These are phyloP conservation scores for Aspergillus awamori DNA, from an alignment of 2,329 filamentous ascomycete species.

Conservation along the genomic window DNA sequence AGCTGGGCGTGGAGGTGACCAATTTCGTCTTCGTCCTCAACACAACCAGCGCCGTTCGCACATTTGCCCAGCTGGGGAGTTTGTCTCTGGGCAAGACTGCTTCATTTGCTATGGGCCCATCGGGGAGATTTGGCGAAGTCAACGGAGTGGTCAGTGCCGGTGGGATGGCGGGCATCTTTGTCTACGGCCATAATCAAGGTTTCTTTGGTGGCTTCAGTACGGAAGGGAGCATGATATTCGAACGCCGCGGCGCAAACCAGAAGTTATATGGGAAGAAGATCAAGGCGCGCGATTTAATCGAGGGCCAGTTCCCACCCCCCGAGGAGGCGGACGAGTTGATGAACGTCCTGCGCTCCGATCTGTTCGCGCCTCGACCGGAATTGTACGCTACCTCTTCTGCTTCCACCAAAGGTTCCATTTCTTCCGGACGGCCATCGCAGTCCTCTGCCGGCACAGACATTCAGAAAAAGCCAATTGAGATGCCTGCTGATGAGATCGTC, in stretches of 20 bases:
- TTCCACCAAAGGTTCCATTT: neutral
- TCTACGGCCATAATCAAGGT: constrained; percentile 95
- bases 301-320: constrained; percentile 75
- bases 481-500: constrained; percentile 56
- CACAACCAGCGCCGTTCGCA: constrained; percentile 80
- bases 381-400: neutral
- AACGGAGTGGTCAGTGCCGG: constrained; percentile 85
- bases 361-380: neutral
- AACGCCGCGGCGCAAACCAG: constrained; percentile 90
- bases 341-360: constrained; percentile 75
- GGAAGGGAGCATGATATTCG: constrained; percentile 86
- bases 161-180: constrained; percentile 85
- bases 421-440: neutral
- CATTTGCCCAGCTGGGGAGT: constrained; percentile 85
- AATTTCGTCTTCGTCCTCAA: constrained; percentile 96
- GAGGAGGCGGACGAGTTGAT: constrained; percentile 79
- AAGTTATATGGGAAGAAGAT: constrained; percentile 84
- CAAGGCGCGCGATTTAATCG: constrained; percentile 77
- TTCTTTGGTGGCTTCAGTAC: constrained; percentile 90
- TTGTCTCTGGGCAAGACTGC: constrained; percentile 92
- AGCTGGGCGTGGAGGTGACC: constrained; percentile 51
- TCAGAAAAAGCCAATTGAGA: constrained; percentile 34
- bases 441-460: neutral
- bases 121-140: constrained; percentile 91
- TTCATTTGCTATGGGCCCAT: constrained; percentile 85